Evolutionary conservation across 768 basidiomycete species (phyloP).

Genomic region (Auricularia sp.): DNA sequence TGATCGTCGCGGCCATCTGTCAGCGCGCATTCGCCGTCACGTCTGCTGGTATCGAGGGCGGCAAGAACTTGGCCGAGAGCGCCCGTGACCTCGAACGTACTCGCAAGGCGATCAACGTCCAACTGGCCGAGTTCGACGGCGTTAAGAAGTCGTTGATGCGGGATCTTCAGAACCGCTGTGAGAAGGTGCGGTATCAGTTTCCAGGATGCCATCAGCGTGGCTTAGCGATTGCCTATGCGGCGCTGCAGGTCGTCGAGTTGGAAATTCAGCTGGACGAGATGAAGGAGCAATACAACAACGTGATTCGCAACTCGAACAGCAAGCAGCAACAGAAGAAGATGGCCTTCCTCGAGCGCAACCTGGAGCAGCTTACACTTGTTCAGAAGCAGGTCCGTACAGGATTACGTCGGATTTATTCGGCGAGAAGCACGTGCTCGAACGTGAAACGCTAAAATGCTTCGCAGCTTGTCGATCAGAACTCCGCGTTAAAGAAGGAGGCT

Average conservation of each 20-base stretch:
- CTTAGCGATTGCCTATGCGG: slow-evolving; percentile 11
- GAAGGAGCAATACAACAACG: slow-evolving; percentile 97
- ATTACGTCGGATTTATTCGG: not conserved
- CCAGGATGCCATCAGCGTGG: not conserved
- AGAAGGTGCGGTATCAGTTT: slow-evolving; percentile 59
- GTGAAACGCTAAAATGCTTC: slow-evolving; percentile 10
- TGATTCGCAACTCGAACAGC: slow-evolving; percentile 95
- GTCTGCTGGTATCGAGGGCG: slow-evolving; percentile 93
- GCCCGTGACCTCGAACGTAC: slow-evolving; percentile 95
- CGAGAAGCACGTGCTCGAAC: slow-evolving; percentile 1
- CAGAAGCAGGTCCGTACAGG: slow-evolving; percentile 77
- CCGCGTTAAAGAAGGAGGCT: slow-evolving; percentile 92
- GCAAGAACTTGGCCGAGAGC: slow-evolving; percentile 93
- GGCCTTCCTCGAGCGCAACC: slow-evolving; percentile 93
- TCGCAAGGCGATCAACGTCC: slow-evolving; percentile 94
- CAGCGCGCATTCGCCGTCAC: slow-evolving; percentile 96
- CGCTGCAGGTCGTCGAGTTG: slow-evolving; percentile 83
- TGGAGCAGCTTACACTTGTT: slow-evolving; percentile 88
- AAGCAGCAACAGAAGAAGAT: slow-evolving; percentile 99
- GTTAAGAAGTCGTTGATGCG: slow-evolving; percentile 99
- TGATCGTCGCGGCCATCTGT: not conserved
- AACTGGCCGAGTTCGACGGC: slow-evolving; percentile 95
- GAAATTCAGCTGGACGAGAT: slow-evolving; percentile 98
- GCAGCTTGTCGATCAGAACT: slow-evolving; percentile 97
- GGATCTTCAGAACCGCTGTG: slow-evolving; percentile 97